Evolutionary conservation across 192 early-diverging fungal genomes (phyloP), one percentile per base, ranked within the genome.

Genomic region (Backusella westeae): DNA sequence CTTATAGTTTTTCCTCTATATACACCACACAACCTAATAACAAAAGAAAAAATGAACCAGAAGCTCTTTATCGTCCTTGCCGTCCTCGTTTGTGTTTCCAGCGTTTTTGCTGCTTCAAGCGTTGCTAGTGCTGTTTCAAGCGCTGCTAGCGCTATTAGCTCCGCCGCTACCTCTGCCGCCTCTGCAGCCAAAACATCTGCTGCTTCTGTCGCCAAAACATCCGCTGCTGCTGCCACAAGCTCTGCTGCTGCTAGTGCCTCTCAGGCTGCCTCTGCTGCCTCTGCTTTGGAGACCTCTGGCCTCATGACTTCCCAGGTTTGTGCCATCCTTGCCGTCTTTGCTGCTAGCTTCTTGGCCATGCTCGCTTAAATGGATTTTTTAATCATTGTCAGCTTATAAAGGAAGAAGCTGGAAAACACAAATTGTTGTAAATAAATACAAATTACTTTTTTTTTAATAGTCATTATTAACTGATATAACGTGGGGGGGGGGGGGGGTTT

Each of bases 271-370:
- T 26, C 26, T 36, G 46, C 66, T 69, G 65, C 46, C 29, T 17
- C 44, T 38, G 29, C 32, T 9, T 66, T 63, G 36, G 36, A 66
- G 34, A n/a, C 35, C 32, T 53, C 42, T 52, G 23, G 49, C 6
- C 26, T 19, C 29, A 26, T 69, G 6, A 36, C 44, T n/a, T 21
- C 68, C n/a, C 75, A 75, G 68, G 26, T 69, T 49, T 67, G 66
- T 17, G 66, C 67, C 9, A 49, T 75, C 17, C 49, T 42, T 34
- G 67, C 75, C 23, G 46, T 75, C 67, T 75, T 75, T 69, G 66
- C 66, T 53, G 75, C 67, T 68, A 75, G 75, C 34, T 75, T 75
- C 42, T 67, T 67, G 26, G 67, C 67, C 34, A 75, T 75, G 75
- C 75, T 75, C 21, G 67, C 66, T 35, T 75, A 74, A 74, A 53